phyloP scores from a whole-genome alignment of 2,329 filamentous ascomycete genomes.

The Alternaria viburni region DNA sequence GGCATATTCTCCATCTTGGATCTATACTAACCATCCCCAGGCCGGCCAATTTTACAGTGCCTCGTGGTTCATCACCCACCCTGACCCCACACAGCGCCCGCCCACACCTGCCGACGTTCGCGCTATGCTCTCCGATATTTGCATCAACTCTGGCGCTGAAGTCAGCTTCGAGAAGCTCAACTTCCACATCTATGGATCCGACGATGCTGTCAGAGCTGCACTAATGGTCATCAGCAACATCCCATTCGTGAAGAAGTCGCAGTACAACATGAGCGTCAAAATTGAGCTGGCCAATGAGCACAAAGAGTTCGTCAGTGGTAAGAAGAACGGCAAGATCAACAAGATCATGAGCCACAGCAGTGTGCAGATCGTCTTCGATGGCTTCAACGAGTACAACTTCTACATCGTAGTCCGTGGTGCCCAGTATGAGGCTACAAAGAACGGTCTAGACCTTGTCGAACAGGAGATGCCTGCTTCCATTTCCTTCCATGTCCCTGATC shows the following conservation, averaged over 20 bases:
- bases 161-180: slow-evolving; percentile 92
- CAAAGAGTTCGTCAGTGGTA: slow-evolving; percentile 98
- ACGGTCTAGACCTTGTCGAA: slow-evolving; percentile 89
- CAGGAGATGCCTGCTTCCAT: slow-evolving; percentile 99
- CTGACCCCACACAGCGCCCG: slow-evolving; percentile 68
- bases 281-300: slow-evolving; percentile 99
- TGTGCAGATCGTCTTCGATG: slow-evolving; percentile 98
- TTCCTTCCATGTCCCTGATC: slow-evolving; percentile 97
- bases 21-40: slow-evolving; percentile 52
- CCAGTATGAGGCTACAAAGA: slow-evolving; percentile 92
- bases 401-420: slow-evolving; percentile 96
- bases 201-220: slow-evolving; percentile 95
- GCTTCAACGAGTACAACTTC: slow-evolving; percentile 99
- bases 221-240: slow-evolving; percentile 92
- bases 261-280: slow-evolving; percentile 95
- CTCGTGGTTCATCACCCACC: slow-evolving; percentile 90
- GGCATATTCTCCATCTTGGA: not conserved
- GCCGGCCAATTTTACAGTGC: slow-evolving; percentile 98
- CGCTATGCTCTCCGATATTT: slow-evolving; percentile 93
- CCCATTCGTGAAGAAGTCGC: slow-evolving; percentile 82
- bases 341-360: slow-evolving; percentile 99
- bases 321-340: slow-evolving; percentile 99
- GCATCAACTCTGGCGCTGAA: slow-evolving; percentile 93
- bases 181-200: slow-evolving; percentile 93
- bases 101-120: slow-evolving; percentile 74